These are phyloP conservation scores for Thelonectria blattea DNA, from an alignment of 2,329 filamentous ascomycete genomes.

Conservation along the genomic window DNA sequence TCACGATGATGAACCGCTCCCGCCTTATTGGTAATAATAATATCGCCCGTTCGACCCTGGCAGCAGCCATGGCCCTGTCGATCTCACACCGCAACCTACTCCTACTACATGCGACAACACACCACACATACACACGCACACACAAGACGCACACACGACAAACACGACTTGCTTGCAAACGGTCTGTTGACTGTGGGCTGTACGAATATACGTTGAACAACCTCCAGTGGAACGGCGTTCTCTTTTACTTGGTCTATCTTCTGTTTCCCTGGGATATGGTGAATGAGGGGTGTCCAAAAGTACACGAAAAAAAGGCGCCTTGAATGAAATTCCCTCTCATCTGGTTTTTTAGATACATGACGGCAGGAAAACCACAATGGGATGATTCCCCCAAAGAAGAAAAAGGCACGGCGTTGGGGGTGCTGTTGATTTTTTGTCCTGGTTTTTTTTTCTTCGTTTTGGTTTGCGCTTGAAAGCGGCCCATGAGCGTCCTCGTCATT, in stretches of 20 bases:
- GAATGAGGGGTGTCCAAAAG: constrained; percentile 32
- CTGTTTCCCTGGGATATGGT: constrained; percentile 21
- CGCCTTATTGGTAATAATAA: constrained; percentile 36
- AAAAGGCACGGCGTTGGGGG: constrained; percentile 36
- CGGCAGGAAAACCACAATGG: constrained; percentile 23
- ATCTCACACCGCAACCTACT: constrained; percentile 11
- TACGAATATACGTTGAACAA: constrained; percentile 31
- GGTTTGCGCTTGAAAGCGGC: too few species aligned
- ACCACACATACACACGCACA: constrained; percentile 7
- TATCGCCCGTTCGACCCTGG: constrained; percentile 11
- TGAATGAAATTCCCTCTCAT: constrained; percentile 22
- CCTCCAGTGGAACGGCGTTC: constrained; percentile 26
- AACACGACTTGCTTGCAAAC: constrained; percentile 12
- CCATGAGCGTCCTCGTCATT: too few species aligned
- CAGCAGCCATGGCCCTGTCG: background rate
- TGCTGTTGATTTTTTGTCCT: constrained; percentile 15
- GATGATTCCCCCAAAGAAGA: constrained; percentile 22
- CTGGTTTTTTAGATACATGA: constrained; percentile 36
- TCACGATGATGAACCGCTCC: constrained; percentile 9
- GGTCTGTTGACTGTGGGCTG: constrained; percentile 28
- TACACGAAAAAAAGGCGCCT: constrained; percentile 33
- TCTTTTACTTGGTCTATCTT: constrained; percentile 7
- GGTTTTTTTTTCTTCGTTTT: constrained; percentile 17
- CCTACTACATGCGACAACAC: background rate
- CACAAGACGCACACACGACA: constrained; percentile 7